Evolutionary conservation across 2,329 filamentous ascomycete genomes (phyloP), one percentile per base, ranked within the genome.

Genomic region (Trichoderma guizhouense): DNA sequence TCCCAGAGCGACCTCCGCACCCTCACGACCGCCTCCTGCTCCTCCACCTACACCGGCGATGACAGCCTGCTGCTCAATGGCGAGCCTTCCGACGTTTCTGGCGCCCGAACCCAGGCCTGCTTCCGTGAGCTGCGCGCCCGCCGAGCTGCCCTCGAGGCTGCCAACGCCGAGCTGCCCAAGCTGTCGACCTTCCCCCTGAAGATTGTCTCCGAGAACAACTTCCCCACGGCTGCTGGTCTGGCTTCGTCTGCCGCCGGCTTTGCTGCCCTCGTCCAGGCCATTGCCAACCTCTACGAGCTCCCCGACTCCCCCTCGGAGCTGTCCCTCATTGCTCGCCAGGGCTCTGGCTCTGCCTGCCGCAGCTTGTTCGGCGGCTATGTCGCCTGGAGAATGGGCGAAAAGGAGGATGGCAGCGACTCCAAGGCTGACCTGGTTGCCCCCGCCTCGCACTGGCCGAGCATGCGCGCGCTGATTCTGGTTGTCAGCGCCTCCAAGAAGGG

Each of bases 201-300:
- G 77, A 91, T 99, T 75, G 94, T 98, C 71, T 96, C 93, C 71
- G 93, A 96, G 85, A 99, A 99, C 88, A 99, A 99, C 88, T 99
- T 99, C 87, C 96, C 96, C 74, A 99, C 96, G 3, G 96, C 96
- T 30, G 96, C 96, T 5, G 96, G 96, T 7, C 90, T 99, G 18
- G 91, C 91, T 5, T 91, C 89, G 21, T 92, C 90, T 0, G 91
- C 90, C 1, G 90, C 90, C 1, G 90, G 90, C 6, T 92, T 92
- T 74, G 90, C 90, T 3, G 90, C 90, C 24, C 84, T 92, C 7
- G 90, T 98, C 24, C 89, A 94, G 72, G 95, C 93, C 75, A 93
- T 99, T 77, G 96, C 96, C 43, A 89, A 98, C 81, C 89, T 99
- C 53, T 99, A 98, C 84, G 87, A 93, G 80, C 90, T 99, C 7